These are phyloP conservation scores for Irpex sp. DNA, from an alignment of 1,284 basidiomycete genomes.

Conservation along the genomic window DNA sequence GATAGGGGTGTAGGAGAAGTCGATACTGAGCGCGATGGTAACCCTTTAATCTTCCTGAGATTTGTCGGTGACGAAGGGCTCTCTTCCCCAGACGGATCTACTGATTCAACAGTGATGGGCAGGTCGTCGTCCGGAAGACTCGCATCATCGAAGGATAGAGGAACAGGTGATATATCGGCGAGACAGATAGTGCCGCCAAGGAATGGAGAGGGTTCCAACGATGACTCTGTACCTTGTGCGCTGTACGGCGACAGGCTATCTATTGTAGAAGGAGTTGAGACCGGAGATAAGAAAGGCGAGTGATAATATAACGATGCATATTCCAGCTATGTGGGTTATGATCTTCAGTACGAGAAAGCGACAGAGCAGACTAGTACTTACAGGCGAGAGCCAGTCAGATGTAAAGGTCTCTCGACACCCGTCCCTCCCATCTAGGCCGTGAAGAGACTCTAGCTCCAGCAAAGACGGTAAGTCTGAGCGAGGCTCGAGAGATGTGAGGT, in stretches of 20 bases:
- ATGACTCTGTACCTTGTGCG: background rate
- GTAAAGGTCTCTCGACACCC: background rate
- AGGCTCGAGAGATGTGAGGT: background rate
- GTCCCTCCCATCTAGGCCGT: background rate
- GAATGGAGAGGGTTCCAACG: background rate
- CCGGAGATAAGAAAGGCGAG: background rate
- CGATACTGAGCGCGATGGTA: background rate
- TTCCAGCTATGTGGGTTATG: background rate
- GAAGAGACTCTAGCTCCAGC: background rate
- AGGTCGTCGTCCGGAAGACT: background rate
- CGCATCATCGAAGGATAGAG: background rate
- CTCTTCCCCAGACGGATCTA: background rate
- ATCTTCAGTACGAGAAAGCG: background rate
- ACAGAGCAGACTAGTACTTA: background rate
- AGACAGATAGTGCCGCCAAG: conserved; percentile 3
- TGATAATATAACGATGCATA: background rate
- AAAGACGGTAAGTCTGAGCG: background rate
- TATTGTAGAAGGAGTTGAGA: background rate
- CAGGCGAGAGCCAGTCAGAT: background rate
- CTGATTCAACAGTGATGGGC: background rate
- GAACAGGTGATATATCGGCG: conserved; percentile 4
- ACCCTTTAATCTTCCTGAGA: background rate
- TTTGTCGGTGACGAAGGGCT: background rate
- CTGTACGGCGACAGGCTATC: background rate
- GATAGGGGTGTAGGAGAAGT: background rate